A percentile compares a stretch with the other conserved stretches of the same genome.
Conservation (phyloP, 2,329 filamentous ascomycete genomes). For the Calonectria pteridis region DNA sequence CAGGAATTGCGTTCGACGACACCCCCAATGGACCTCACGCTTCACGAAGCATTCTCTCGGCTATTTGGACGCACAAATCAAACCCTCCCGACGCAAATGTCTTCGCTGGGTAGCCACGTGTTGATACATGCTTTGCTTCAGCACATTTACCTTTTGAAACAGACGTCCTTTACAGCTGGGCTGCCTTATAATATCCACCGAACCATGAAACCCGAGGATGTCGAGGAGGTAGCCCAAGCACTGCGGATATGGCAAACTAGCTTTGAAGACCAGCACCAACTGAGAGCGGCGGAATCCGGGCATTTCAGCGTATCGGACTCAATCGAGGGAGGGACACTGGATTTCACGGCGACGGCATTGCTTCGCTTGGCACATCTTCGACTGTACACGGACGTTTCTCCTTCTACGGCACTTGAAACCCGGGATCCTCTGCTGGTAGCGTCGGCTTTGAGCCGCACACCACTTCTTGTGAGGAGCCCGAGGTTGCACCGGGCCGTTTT, state of each 20-base stretch:
- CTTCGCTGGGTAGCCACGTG: conserved; percentile 76
- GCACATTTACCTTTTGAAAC: conserved; percentile 77
- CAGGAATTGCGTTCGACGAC: conserved; percentile 67
- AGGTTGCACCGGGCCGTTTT: conserved; percentile 74
- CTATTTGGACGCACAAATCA: conserved; percentile 66
- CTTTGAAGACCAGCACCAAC: conserved; percentile 68
- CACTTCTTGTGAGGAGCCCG: conserved; percentile 68
- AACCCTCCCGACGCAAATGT: conserved; percentile 62
- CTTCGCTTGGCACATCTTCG: conserved; percentile 73
- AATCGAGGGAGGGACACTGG: conserved; percentile 70
- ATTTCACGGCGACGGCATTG: conserved; percentile 74
- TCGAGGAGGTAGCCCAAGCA: conserved; percentile 68
- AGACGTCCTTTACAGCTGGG: conserved; percentile 66
- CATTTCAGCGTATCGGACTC: conserved; percentile 62
- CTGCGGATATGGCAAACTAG: conserved; percentile 69
- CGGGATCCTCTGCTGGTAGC: conserved; percentile 74
- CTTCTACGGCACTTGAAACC: conserved; percentile 73
- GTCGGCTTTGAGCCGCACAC: conserved; percentile 69
- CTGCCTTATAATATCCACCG: conserved; percentile 64
- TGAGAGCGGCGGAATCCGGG: conserved; percentile 62
- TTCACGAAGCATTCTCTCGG: conserved; percentile 69
- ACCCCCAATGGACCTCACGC: conserved; percentile 62
- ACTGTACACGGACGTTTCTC: conserved; percentile 74
- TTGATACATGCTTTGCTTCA: conserved; percentile 80
- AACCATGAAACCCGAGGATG: conserved; percentile 65